A percentile compares a stretch with the other conserved stretches of the same genome.
Evolutionary conservation across 208 protist genomes (phyloP).

Genomic region (Trichomonas tenax): DNA sequence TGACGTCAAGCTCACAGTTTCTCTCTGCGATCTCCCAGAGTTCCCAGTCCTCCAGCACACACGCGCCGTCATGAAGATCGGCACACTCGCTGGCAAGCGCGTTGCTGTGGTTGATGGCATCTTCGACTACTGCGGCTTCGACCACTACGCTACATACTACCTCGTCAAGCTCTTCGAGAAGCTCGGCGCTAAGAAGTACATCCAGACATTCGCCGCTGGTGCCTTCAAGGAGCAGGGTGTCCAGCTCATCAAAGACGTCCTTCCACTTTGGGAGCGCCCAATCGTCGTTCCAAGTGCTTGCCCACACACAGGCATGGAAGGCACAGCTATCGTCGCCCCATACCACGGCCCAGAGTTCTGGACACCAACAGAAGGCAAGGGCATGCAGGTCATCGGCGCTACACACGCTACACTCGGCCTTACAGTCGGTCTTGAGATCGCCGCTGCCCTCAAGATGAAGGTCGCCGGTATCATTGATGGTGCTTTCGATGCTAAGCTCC

Average conservation of each 20-base stretch:
- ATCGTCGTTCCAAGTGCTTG: background rate
- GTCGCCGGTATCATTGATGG: background rate
- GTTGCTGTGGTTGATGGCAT: background rate
- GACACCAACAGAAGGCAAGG: background rate
- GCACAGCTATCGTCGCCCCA: background rate
- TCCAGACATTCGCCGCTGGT: background rate
- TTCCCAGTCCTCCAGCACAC: background rate
- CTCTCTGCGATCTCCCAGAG: background rate
- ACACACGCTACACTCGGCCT: background rate
- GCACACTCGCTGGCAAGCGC: background rate
- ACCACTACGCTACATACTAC: background rate
- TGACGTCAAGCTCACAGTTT: background rate
- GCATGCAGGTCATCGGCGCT: background rate
- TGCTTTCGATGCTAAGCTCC: background rate
- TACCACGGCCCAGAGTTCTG: background rate
- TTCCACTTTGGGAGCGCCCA: background rate
- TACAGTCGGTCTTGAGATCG: background rate
- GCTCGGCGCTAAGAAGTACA: background rate
- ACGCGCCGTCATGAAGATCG: background rate
- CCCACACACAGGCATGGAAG: background rate
- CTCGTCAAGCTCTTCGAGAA: background rate
- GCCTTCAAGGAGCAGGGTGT: background rate
- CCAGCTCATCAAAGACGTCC: background rate
- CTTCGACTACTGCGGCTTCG: background rate
- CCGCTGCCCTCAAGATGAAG: background rate